Base-by-base conservation (phyloP, 371 early-diverging fungal genomes). In the Gilbertella persicaria region DNA sequence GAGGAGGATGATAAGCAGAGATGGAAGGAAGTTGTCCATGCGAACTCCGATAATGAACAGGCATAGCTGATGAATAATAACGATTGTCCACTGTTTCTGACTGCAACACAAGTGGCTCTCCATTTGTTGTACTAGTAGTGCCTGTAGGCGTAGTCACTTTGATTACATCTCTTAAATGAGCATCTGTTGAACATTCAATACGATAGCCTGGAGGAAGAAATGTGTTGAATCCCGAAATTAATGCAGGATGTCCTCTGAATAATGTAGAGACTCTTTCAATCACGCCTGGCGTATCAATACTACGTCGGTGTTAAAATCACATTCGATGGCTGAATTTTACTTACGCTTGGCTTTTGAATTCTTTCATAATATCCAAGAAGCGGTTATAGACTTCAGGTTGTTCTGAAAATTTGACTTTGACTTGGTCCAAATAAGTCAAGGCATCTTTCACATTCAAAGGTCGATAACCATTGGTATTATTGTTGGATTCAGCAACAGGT, bases 281-380 rank as follows among this genome's bases (percentile, higher is more conserved):
- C 0, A 99, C 99, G 16, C 93, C 97, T 8, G 94, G 95, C 0
- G 99, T 97, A 68, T 97, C 95, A 54, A 98, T 96, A 16, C 87
- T 87, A 62, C 1, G 39, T 48, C 38, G 16, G 9, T 23, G 9
- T 23, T 42, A 13, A 23, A 13, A 19, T 8, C 10, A 39, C 12
- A 46, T 36, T 26, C 29, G 19, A 37, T 16, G 17, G 13, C 2
- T 10, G 10, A 16, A 7, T 26, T 9, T 68, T 35, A 49, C 75
- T 78, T 78, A 90, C 91, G 84, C 86, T 64, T 97, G 94, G 53
- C 94, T 89, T 73, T 99, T 99, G 69, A 98, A 99, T 64, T 99
- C 99, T 76, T 95, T 96, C 99, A 99, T 99, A 25, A 98, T 97
- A 64, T 98, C 98, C 60, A 99, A 61, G 69, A 99, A 99, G 50